Base-by-base conservation (phyloP, 306 rosid genomes). In the Begonia masoniana region DNA sequence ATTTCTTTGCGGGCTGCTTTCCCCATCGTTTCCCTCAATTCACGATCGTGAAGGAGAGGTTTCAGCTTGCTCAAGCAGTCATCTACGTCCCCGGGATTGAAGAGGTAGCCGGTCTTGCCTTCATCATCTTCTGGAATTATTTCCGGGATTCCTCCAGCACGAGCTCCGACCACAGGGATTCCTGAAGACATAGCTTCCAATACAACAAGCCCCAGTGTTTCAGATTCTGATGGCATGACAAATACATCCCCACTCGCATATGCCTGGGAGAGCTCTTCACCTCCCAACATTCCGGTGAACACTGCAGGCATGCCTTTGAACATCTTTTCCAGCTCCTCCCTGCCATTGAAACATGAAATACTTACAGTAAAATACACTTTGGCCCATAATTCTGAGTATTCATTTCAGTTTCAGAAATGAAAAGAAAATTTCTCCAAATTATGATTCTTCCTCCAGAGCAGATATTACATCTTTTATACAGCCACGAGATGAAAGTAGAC, bases 181-280 rank as follows among this genome's bases (percentile, higher is more conserved):
- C 99, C 99, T 3, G 99, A 92, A 60, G 99, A 84, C 95, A 92
- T 83, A 21, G 99, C 88, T 70, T 92, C 99, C 70, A 92, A 72
- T 15, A 92, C 99, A 14, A 92, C 99, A 8, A 86, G 80, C 50
- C 99, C 96, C 24, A 92, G 94, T 21, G 99, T 92, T 67, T 92
- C 99, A 0, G 99, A 92, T 65, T 86, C 99, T 2, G 99, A 86
- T 54, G 99, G 99, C 99, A 92, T 92, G 46, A 83, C 81, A 26
- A 92, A 92, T 19, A 92, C 83, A 15, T 92, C 99, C 13, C 96
- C 88, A 16, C 95, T 86, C 15, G 96, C 95, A 57, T 86, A 92
- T 47, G 99, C 99, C 71, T 86, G 84, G 11, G 99, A 92, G 47
- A 92, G 93, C 61, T 81, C 99, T 67, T 92, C 96, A 10, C 99